Evolutionary conservation across 2,329 filamentous ascomycete genomes (phyloP), one percentile per base, ranked within the genome.

Genomic region (Aspergillus ochraceus): DNA sequence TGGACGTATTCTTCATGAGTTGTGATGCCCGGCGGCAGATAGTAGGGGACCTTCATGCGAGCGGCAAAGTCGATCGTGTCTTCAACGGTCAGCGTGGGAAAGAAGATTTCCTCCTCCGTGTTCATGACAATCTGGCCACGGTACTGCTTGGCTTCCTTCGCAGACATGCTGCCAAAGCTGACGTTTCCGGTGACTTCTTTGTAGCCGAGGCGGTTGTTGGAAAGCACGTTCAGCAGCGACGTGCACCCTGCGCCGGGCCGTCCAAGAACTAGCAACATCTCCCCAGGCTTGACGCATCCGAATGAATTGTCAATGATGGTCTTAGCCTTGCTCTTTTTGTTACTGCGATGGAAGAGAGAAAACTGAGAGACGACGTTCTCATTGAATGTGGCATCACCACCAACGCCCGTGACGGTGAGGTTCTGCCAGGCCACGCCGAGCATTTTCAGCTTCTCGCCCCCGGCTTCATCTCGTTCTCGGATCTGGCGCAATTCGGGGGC

Each of bases 171-270:
- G 1, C 81, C 86, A 63, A 82, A 88, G 42, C 77, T 74, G 2
- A 89, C 80, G 42, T 88, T 81, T 1, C 87, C 87, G 0, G 79
- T 71, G 3, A 89, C 80, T 0, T 77, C 78, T 49, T 81, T 78
- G 64, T 83, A 90, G 6, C 86, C 86, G 6, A 72, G 74, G 49
- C 87, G 77, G 58, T 84, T 81, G 67, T 90, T 90, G 50, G 86
- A 81, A 6, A 91, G 78, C 64, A 88, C 79, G 66, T 88, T 90
- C 52, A 91, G 78, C 12, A 91, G 80, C 0, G 88, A 88, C 0
- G 88, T 89, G 71, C 89, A 91, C 42, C 88, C 88, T 10, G 86
- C 80, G 0, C 88, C 88, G 0, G 88, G 88, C 1, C 86, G 80
- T 2, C 88, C 88, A 0, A 90, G 77, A 0, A 90, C 87, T 0